These are phyloP conservation scores for Lyophyllum shimeji DNA, from an alignment of 768 basidiomycete species.

Conservation along the genomic window DNA sequence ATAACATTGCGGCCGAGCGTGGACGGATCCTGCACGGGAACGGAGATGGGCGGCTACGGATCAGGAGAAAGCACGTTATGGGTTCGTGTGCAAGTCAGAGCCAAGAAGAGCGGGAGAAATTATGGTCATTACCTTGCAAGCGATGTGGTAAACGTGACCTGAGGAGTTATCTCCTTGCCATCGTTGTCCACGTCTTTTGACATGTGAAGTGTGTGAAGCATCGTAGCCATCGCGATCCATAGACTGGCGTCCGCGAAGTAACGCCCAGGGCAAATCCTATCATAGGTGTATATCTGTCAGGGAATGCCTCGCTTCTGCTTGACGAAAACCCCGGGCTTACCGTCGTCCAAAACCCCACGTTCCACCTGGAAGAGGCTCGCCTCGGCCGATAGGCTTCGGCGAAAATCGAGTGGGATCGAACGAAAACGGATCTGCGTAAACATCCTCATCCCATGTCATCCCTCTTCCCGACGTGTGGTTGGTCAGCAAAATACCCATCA, in stretches of 20 bases:
- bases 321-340: no score
- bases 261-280: slow-evolving; percentile 6
- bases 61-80: no score
- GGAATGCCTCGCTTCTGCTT: no score
- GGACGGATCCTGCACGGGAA: background rate
- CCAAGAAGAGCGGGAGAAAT: background rate
- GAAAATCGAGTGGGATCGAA: background rate
- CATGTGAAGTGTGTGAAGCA: background rate
- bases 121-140: background rate
- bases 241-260: slow-evolving; percentile 38
- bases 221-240: slow-evolving; percentile 18
- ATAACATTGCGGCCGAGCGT: background rate
- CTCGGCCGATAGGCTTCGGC: no score
- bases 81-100: no score
- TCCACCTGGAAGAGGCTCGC: background rate
- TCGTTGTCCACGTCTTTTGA: background rate
- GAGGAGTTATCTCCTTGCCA: slow-evolving; percentile 2
- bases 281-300: no score
- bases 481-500: background rate
- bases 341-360: no score
- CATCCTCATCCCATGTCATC: background rate
- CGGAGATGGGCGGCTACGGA: no score
- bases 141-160: background rate
- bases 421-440: background rate
- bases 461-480: background rate